Base-by-base conservation (phyloP, 805 yeast species). In the Maudiozyma serrabonitensis region DNA sequence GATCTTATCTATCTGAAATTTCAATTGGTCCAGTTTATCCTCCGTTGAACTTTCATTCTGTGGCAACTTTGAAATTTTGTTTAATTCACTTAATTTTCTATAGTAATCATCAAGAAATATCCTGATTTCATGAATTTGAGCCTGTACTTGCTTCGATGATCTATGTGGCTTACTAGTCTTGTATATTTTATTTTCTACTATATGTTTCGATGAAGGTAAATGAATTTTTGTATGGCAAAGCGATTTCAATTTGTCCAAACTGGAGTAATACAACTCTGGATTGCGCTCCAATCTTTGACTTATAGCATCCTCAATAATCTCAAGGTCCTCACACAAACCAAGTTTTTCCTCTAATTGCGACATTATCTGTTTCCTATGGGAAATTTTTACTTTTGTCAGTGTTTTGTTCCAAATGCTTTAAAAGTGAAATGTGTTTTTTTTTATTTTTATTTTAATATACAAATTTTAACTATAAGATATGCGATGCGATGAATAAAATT, bases 81-180 rank as follows among this genome's bases (percentile, higher is more conserved):
- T 55, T 5, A 70, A 35, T 21, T 60, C 52, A 4, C 52, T 47
- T 18, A 67, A 55, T 46, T 63, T 71, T 42, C 55, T 63, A 40
- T 63, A 64, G 56, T 77, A 80, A 47, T 78, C 74, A 8, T 72
- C 67, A 4, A 76, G 55, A 47, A 89, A 76, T 41, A 62, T 54
- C 18, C 69, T 68, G 8, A 85, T 72, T 61, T 89, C 96, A 63
- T 82, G 87, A 56, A 82, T 81, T 56, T 83, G 90, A 19, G 78
- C 51, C 0, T 79, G 54, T 0, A 80, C 69, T 50, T 82, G 82
- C 52, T 77, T 62, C 38, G 51, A 72, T 16, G 64, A 66, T 0
- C 81, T 68, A 53, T 79, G 66, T 47, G 72, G 71, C 48, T 67
- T 67, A 34, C 61, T 64, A 4, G 55, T 62, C 43, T 67, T 59